Percentiles rank a stretch among this genome's conserved stretches.
phyloP scores from a whole-genome alignment of 805 yeast genomes.

The Teunomyces aglyptinius region DNA sequence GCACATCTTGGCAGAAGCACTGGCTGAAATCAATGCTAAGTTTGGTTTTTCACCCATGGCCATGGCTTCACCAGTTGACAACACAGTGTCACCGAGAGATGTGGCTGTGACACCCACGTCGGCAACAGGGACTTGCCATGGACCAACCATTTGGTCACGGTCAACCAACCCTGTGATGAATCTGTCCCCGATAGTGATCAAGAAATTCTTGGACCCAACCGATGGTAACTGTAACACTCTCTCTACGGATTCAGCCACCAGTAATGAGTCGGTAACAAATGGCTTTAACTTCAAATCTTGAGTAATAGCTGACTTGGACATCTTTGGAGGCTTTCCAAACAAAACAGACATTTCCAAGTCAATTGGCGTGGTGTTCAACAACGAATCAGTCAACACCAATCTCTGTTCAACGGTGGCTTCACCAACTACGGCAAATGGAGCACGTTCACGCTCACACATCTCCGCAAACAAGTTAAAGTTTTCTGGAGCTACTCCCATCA shows the following conservation, averaged over 20 bases:
- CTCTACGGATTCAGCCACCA: constrained; percentile 62
- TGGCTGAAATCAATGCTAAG: constrained; percentile 80
- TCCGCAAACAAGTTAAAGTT: constrained; percentile 69
- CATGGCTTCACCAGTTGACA: constrained; percentile 91
- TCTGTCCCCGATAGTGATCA: constrained; percentile 98
- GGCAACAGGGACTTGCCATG: constrained; percentile 99
- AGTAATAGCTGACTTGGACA: constrained; percentile 74
- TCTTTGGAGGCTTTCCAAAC: constrained; percentile 96
- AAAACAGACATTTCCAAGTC: constrained; percentile 93
- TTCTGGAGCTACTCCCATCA: constrained; percentile 82
- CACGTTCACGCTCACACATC: constrained; percentile 92
- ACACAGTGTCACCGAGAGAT: constrained; percentile 70
- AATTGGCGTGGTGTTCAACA: constrained; percentile 81
- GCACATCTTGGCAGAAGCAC: constrained; percentile 91
- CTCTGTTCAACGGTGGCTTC: constrained; percentile 85
- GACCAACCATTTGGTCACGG: constrained; percentile 98
- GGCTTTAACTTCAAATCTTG: constrained; percentile 52
- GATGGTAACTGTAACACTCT: constrained; percentile 88
- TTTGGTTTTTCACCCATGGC: constrained; percentile 97
- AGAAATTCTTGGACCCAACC: constrained; percentile 91
- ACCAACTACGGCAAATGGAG: constrained; percentile 95
- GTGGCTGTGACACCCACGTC: constrained; percentile 97
- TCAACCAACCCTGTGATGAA: constrained; percentile 96
- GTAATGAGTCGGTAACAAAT: constrained; percentile 34
- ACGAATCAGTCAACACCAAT: constrained; percentile 74